Conservation (phyloP, 2,329 filamentous ascomycete genomes). For the Arthrobotrys sphaeroides region DNA sequence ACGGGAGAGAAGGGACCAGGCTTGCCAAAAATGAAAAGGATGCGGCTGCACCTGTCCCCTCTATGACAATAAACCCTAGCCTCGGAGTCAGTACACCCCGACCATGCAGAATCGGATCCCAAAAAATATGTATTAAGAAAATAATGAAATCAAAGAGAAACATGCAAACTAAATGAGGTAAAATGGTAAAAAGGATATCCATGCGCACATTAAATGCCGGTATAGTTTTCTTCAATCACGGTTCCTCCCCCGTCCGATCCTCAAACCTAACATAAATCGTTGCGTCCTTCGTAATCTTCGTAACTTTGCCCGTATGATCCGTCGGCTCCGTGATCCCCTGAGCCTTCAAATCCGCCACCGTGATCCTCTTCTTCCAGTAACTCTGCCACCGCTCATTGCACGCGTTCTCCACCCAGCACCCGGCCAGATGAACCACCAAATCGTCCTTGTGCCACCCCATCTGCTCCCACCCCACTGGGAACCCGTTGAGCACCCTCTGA, state of each 20-base stretch:
- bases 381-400: slow-evolving; percentile 60
- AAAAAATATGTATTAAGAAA: background rate
- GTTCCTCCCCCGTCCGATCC: slow-evolving; percentile 8
- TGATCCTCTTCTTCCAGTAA: slow-evolving; percentile 58
- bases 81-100: slow-evolving; percentile 6
- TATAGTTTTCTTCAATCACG: background rate
- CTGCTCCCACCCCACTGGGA: slow-evolving; percentile 59
- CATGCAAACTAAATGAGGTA: background rate
- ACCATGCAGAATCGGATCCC: background rate
- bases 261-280: slow-evolving; percentile 41
- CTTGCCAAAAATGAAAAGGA: background rate
- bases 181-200: background rate
- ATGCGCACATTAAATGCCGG: background rate
- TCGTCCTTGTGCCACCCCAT: slow-evolving; percentile 62
- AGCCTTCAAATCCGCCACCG: slow-evolving; percentile 43
- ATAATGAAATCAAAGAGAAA: background rate
- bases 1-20: background rate
- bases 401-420: slow-evolving; percentile 61
- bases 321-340: slow-evolving; percentile 38
- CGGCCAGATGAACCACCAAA: slow-evolving; percentile 62
- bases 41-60: background rate
- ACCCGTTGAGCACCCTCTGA: slow-evolving; percentile 61
- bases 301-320: slow-evolving; percentile 46
- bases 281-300: slow-evolving; percentile 33
- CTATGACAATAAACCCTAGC: slow-evolving; percentile 4